Conservation (phyloP, 352 stramenopile species). For the Bremia lactucae region DNA sequence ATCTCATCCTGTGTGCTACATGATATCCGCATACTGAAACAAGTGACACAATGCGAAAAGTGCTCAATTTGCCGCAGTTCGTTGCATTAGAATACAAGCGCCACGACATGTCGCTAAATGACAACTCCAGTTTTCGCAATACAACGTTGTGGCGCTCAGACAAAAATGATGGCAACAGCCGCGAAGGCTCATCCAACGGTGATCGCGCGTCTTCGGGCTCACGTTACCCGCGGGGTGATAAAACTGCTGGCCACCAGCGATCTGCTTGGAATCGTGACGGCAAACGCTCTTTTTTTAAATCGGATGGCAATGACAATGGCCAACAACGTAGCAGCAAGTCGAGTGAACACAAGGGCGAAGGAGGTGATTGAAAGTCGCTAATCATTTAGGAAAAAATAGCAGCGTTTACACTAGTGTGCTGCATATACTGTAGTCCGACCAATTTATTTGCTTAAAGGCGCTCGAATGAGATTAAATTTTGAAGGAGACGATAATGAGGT, state of each 20-base stretch:
- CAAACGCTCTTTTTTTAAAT: conserved; percentile 48
- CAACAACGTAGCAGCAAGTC: conserved; percentile 25
- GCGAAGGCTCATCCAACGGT: conserved; percentile 7
- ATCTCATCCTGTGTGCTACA: background rate
- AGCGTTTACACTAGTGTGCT: no score
- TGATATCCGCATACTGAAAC: background rate
- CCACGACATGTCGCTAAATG: conserved; percentile 78
- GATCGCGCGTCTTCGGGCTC: conserved; percentile 24
- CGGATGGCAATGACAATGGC: conserved; percentile 25
- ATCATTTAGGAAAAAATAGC: no score
- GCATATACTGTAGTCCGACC: no score
- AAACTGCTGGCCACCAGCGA: conserved; percentile 28
- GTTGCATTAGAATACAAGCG: conserved; percentile 89
- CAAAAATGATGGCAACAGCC: conserved; percentile 28
- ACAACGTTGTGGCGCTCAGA: conserved; percentile 70
- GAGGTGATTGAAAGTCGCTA: conserved; percentile 8
- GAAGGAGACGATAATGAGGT: conserved; percentile 9
- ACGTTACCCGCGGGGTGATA: conserved; percentile 42
- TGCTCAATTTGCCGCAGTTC: conserved; percentile 87
- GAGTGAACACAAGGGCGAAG: conserved; percentile 22
- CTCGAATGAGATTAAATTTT: no score
- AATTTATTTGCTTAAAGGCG: no score
- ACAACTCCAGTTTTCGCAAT: conserved; percentile 74
- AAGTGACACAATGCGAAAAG: conserved; percentile 81
- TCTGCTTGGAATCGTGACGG: conserved; percentile 47